Conservation (phyloP, 2,329 filamentous ascomycete genomes). For the Ophiostoma sp. region DNA sequence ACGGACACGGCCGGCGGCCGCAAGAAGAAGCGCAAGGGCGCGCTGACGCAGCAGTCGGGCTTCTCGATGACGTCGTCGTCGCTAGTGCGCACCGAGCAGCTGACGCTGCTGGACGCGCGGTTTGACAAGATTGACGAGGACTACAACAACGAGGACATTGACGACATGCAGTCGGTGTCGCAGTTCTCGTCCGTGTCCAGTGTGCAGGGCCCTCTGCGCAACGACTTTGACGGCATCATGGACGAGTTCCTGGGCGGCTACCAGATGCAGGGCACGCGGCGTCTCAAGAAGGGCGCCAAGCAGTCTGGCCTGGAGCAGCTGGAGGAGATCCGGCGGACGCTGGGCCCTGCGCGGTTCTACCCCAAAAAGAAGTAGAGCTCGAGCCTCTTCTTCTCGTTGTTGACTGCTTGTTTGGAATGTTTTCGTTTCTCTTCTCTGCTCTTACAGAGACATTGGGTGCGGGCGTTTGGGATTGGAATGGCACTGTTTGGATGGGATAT, state of each 20-base stretch:
- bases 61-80: conserved; percentile 99
- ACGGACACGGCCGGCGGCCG: conserved; percentile 74
- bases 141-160: conserved; percentile 52
- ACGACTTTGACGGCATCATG: conserved; percentile 84
- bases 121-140: conserved; percentile 88
- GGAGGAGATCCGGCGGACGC: conserved; percentile 75
- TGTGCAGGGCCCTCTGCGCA: conserved; percentile 61
- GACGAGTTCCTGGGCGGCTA: conserved; percentile 84
- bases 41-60: conserved; percentile 79
- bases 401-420: background rate
- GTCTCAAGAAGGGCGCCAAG: conserved; percentile 72
- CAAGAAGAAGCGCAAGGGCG: conserved; percentile 91
- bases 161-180: conserved; percentile 53
- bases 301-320: conserved; percentile 81
- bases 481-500: conserved; percentile 9
- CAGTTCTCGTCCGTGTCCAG: conserved; percentile 60
- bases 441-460: background rate
- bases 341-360: conserved; percentile 67
- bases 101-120: conserved; percentile 76
- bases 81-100: conserved; percentile 81
- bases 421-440: background rate
- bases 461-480: conserved; percentile 9
- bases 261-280: conserved; percentile 65
- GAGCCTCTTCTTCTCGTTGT: background rate
- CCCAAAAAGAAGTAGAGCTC: conserved; percentile 16